Percentiles rank a stretch among this genome's conserved stretches.
Evolutionary conservation across 2,329 filamentous ascomycete genomes (phyloP).

Genomic region (Diaporthe ampelina): DNA sequence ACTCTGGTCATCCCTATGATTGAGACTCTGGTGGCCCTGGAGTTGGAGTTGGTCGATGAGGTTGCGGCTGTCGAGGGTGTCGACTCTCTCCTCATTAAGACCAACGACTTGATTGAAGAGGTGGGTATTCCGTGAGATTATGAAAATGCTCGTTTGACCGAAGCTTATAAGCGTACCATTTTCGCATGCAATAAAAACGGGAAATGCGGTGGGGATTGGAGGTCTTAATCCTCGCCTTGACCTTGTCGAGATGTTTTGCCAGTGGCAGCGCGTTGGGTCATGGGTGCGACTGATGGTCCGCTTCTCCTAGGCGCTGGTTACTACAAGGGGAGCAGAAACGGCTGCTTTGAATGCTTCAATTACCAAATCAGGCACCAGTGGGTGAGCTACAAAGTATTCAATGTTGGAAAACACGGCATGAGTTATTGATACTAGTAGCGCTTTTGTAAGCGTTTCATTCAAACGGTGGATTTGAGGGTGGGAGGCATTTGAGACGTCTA

Average conservation of each 20-base stretch:
- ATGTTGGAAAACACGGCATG: too few relatives aligned
- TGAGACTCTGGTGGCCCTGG: too few relatives aligned
- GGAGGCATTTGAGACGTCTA: too few relatives aligned
- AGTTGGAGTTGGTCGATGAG: too few relatives aligned
- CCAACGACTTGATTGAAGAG: too few relatives aligned
- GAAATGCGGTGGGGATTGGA: not conserved
- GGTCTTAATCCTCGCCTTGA: not conserved
- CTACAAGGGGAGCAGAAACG: not conserved
- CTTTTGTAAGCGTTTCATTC: too few relatives aligned
- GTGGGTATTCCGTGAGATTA: too few relatives aligned
- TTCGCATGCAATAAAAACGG: not conserved
- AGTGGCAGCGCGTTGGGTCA: not conserved
- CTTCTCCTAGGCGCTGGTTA: not conserved
- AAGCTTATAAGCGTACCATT: not conserved
- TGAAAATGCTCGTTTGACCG: not conserved
- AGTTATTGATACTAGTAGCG: too few relatives aligned
- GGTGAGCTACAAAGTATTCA: not conserved
- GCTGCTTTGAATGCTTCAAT: not conserved
- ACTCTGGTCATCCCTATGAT: too few relatives aligned
- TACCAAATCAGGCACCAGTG: not conserved
- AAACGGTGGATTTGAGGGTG: too few relatives aligned
- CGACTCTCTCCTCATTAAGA: too few relatives aligned
- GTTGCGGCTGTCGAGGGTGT: too few relatives aligned
- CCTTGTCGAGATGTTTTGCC: not conserved
- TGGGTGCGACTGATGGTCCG: not conserved